A percentile compares a stretch with the other conserved stretches of the same genome.
Evolutionary conservation across 2,329 filamentous ascomycete species (phyloP).

Genomic region (Alternaria alternata): DNA sequence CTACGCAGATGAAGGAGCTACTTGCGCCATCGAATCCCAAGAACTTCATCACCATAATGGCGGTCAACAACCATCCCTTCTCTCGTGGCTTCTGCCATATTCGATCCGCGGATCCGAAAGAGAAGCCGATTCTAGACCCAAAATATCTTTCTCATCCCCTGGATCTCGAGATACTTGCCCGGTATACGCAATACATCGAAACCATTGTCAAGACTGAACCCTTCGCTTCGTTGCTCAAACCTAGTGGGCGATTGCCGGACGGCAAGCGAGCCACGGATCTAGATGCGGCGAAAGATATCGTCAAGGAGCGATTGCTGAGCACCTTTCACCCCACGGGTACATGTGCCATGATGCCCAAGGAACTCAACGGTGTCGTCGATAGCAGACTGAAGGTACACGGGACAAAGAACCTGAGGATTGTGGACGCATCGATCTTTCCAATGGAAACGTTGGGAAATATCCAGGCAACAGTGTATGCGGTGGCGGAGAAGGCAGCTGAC

Average conservation of each 20-base stretch:
- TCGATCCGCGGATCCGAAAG: no score
- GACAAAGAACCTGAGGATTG: not conserved
- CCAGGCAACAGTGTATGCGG: not conserved
- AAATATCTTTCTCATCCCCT: no score
- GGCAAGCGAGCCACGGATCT: not conserved
- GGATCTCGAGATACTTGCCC: no score
- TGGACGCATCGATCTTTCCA: slow-evolving; percentile 3
- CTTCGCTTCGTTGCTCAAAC: not conserved
- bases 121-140: no score
- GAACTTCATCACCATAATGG: no score
- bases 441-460: slow-evolving; percentile 2
- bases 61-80: no score
- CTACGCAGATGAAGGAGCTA: no score
- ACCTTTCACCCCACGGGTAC: not conserved
- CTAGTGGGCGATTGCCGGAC: not conserved
- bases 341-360: not conserved
- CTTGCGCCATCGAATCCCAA: no score
- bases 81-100: no score
- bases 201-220: slow-evolving; percentile 1
- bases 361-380: slow-evolving; percentile 1
- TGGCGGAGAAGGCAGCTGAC: slow-evolving; percentile 6
- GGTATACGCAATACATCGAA: not conserved
- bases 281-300: not conserved
- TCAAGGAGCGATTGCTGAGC: not conserved
- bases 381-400: not conserved